A percentile compares a stretch with the other conserved stretches of the same genome.
Conservation (phyloP, 352 stramenopile species). For the Globisporangium ultimum region DNA sequence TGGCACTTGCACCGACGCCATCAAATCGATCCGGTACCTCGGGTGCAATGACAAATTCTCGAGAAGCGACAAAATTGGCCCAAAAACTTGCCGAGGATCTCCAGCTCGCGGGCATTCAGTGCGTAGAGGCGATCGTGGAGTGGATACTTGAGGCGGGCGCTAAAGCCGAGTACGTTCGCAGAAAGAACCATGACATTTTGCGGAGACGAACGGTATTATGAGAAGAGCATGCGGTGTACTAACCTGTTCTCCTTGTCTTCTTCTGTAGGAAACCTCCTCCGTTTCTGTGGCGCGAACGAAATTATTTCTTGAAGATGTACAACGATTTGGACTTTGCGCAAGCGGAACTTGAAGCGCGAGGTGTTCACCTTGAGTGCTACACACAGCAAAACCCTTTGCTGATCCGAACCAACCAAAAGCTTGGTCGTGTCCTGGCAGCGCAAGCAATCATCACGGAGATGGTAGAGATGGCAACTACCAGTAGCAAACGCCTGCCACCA, state of each 20-base stretch:
- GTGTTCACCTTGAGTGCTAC: conserved; percentile 57
- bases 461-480: conserved; percentile 21
- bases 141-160: conserved; percentile 78
- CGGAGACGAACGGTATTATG: neutral
- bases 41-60: conserved; percentile 57
- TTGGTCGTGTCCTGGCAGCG: conserved; percentile 64
- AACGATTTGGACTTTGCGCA: conserved; percentile 69
- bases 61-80: conserved; percentile 63
- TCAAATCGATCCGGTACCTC: conserved; percentile 7
- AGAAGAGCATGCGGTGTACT: neutral
- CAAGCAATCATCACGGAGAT: conserved; percentile 76
- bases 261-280: conserved; percentile 45
- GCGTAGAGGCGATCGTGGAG: conserved; percentile 73
- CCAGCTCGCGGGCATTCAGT: conserved; percentile 62
- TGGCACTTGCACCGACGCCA: conserved; percentile 31
- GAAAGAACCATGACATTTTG: neutral
- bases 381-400: conserved; percentile 50
- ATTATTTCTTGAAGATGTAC: conserved; percentile 79
- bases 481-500: neutral
- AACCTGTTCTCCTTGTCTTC: neutral
- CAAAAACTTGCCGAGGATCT: conserved; percentile 66
- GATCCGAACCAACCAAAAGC: conserved; percentile 65
- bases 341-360: conserved; percentile 41
- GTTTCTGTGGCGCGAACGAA: conserved; percentile 68
- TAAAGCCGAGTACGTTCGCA: conserved; percentile 51